Base-by-base conservation (phyloP, 208 protist genomes). In the Crithidia sp. region DNA sequence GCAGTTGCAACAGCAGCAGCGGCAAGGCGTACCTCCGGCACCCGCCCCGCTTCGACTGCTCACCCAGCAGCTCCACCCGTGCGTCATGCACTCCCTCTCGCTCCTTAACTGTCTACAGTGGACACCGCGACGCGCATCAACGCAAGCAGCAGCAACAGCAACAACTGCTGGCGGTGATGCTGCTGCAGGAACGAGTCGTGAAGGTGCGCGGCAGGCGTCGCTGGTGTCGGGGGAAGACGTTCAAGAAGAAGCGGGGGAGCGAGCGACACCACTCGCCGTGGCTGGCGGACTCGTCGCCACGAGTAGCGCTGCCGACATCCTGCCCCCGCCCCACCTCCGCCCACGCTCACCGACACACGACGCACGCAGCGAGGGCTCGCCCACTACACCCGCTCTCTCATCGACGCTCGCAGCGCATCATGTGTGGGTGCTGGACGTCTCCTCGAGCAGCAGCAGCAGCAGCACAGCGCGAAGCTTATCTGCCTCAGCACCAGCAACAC, bases 61-160 rank as follows among this genome's bases (percentile, higher is more conserved):
- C 7, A 13, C 58, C 10, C 67, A 84, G 67, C 74, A 83, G 45
- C 47, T 86, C 3, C 73, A 81, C 50, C 72, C 72, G 28, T 89
- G 83, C 63, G 50, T 41, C 5, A 49, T 89, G 16, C 59, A 72
- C 39, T 28, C 81, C 13, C 73, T 79, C n/a, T 94, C 89, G 9
- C 92, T 88, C 62, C 67, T 94, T 6, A 94, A 94, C 59, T 87
- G 80, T 5, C 63, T 94, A 28, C 89, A 94, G 78, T 92, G 83
- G 85, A 68, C 37, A 2, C 45, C 61, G 17, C 43, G 61, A 39
- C 50, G 6, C 49, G 61, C 45, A 47, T 28, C 28, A 28, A 28
- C 28, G 28, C 28, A 28, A 28, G 59, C 57, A 57, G 50, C 50
- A 7, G 43, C 57, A 7, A 37, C 68, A n/a, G 6, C 41, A 16